Evolutionary conservation across 805 yeast species (phyloP).

Genomic region (Starmera quercuum): DNA sequence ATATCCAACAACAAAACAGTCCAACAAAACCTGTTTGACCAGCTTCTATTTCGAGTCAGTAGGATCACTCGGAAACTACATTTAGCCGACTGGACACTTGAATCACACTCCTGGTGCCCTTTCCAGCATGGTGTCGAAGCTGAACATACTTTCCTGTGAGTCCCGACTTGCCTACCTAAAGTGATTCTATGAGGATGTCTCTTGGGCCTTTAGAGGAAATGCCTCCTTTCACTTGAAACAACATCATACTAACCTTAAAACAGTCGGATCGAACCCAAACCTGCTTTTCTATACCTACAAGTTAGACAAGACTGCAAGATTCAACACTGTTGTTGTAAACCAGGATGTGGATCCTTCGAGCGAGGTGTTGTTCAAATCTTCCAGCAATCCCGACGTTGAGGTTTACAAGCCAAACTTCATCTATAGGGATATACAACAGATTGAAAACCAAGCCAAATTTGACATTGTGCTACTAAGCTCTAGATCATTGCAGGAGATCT

Average conservation of each 20-base stretch:
- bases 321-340: constrained; percentile 34
- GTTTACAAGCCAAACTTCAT: constrained; percentile 17
- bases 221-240: too few species aligned
- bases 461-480: constrained; percentile 43
- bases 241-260: too few species aligned
- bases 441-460: constrained; percentile 16
- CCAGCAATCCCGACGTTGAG: constrained; percentile 21
- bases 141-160: constrained; percentile 20
- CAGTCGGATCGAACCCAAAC: constrained; percentile 50
- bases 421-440: constrained; percentile 1
- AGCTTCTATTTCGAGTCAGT: too few species aligned
- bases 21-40: too few species aligned
- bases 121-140: constrained; percentile 3
- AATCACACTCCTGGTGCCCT: too few species aligned
- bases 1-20: too few species aligned
- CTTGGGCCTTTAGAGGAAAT: too few species aligned
- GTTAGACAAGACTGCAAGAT: constrained; percentile 35
- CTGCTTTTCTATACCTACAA: constrained; percentile 55
- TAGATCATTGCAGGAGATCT: constrained; percentile 42
- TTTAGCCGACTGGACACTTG: too few species aligned
- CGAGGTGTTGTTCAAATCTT: constrained; percentile 1
- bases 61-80: too few species aligned
- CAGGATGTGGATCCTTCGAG: constrained; percentile 9
- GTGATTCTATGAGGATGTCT: too few species aligned
- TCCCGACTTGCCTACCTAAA: too few species aligned